Evolutionary conservation across 2,329 filamentous ascomycete species (phyloP).

Genomic region (Trichoderma citrinoviride): DNA sequence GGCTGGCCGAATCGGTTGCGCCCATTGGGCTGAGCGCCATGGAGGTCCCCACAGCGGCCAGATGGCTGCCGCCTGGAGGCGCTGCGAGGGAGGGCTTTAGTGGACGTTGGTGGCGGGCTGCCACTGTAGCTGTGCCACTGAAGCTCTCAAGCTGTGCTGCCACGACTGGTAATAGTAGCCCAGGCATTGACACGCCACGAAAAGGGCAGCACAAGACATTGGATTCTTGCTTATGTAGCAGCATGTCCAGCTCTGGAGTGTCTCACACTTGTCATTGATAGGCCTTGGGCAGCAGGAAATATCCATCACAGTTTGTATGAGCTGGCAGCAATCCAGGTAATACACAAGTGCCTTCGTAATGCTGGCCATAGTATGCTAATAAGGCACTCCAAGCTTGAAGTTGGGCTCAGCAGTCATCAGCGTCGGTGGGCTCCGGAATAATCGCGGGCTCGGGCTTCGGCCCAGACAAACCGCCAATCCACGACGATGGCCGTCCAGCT

Average conservation of each 20-base stretch:
- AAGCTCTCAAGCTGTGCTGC: too few relatives aligned
- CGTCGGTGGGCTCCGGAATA: slow-evolving; percentile 19
- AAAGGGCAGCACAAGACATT: background rate
- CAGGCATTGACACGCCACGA: too few relatives aligned
- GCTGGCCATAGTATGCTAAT: too few relatives aligned
- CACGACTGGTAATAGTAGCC: too few relatives aligned
- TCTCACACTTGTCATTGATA: background rate
- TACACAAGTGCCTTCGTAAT: background rate
- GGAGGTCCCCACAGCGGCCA: background rate
- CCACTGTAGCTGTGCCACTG: slow-evolving; percentile 6
- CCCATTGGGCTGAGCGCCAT: background rate
- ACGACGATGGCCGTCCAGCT: background rate
- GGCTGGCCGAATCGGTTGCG: background rate
- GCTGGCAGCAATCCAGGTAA: background rate
- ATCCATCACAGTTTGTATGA: background rate
- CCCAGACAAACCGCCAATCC: background rate
- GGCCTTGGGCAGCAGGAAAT: background rate
- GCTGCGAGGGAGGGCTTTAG: slow-evolving; percentile 5
- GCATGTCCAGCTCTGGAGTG: background rate
- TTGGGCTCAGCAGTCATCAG: background rate
- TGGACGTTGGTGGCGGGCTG: background rate
- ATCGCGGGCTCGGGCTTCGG: slow-evolving; percentile 21
- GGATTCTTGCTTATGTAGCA: too few relatives aligned
- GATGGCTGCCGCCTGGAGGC: slow-evolving; percentile 2
- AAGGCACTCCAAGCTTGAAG: background rate